These are phyloP conservation scores for Cylindrotheca fusiformis DNA, from an alignment of 108 stramenopile species.

Conservation along the genomic window DNA sequence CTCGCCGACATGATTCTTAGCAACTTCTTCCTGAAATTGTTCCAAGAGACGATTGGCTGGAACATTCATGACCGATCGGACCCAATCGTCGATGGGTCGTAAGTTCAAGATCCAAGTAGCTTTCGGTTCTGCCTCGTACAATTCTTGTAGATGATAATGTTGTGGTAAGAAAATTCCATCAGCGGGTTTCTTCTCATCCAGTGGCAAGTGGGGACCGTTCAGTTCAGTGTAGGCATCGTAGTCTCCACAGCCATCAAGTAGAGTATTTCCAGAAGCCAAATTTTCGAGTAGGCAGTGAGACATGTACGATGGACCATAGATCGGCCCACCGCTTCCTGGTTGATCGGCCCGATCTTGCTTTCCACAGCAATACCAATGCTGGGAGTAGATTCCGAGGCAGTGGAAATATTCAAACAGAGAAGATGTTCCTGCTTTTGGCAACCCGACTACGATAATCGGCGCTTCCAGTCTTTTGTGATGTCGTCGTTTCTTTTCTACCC, in stretches of 20 bases:
- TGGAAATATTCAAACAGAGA: slow-evolving; percentile 28
- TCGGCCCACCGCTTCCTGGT: neutral
- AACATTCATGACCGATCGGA: slow-evolving; percentile 10
- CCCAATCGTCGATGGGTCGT: slow-evolving; percentile 32
- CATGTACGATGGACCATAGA: slow-evolving; percentile 1
- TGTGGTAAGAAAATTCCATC: slow-evolving; percentile 38
- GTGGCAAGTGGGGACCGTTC: slow-evolving; percentile 21
- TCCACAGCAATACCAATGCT: slow-evolving; percentile 43
- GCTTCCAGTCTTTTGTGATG: too few species aligned
- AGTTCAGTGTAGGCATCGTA: slow-evolving; percentile 36
- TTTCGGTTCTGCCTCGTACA: slow-evolving; percentile 31
- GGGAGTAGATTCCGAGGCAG: slow-evolving; percentile 22
- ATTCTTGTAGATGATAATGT: slow-evolving; percentile 24
- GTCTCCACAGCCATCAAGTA: slow-evolving; percentile 31
- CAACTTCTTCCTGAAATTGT: slow-evolving; percentile 14
- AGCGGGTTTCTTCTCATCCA: neutral
- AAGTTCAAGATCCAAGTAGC: slow-evolving; percentile 42
- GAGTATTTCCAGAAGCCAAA: neutral
- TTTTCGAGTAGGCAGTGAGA: slow-evolving; percentile 22
- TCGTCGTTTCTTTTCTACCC: too few species aligned
- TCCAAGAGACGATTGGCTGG: slow-evolving; percentile 7
- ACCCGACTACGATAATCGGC: slow-evolving; percentile 31
- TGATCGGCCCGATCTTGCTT: slow-evolving; percentile 4
- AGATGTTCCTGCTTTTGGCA: slow-evolving; percentile 39
- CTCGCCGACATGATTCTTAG: slow-evolving; percentile 5